Evolutionary conservation across 164 flowering plant species (phyloP).

Genomic region (Buxus sempervirens): DNA sequence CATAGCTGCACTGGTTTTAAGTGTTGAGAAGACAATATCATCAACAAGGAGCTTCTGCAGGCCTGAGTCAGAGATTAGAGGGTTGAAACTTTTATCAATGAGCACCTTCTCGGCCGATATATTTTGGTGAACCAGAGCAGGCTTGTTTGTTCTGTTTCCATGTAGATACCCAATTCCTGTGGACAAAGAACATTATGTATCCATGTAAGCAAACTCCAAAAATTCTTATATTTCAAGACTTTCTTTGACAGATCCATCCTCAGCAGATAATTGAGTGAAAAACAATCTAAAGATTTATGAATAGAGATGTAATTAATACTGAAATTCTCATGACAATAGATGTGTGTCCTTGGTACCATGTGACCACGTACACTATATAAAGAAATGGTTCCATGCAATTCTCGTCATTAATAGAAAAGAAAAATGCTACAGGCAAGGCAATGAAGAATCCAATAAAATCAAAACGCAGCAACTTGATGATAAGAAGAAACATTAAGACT

Average conservation of each 20-base stretch:
- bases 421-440: background rate
- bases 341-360: too few relatives aligned
- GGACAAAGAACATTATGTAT: slow-evolving; percentile 5
- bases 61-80: slow-evolving; percentile 73
- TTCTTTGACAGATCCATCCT: too few relatives aligned
- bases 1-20: slow-evolving; percentile 94
- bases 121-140: slow-evolving; percentile 70
- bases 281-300: background rate
- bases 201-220: slow-evolving; percentile 2
- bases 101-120: slow-evolving; percentile 89
- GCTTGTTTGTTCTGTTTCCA: slow-evolving; percentile 43
- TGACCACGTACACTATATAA: background rate
- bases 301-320: background rate
- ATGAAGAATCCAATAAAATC: background rate
- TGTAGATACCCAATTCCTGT: slow-evolving; percentile 84
- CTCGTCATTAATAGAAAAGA: background rate
- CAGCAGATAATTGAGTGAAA: too few relatives aligned
- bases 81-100: slow-evolving; percentile 56
- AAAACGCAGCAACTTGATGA: too few relatives aligned
- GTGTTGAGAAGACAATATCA: slow-evolving; percentile 80
- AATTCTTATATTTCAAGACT: background rate
- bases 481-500: too few relatives aligned
- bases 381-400: background rate
- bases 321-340: too few relatives aligned
- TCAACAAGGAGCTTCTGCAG: slow-evolving; percentile 80